A percentile compares a stretch with the other conserved stretches of the same genome.
phyloP scores from a whole-genome alignment of 257 asterid genomes.

The Solanum tarijense region DNA sequence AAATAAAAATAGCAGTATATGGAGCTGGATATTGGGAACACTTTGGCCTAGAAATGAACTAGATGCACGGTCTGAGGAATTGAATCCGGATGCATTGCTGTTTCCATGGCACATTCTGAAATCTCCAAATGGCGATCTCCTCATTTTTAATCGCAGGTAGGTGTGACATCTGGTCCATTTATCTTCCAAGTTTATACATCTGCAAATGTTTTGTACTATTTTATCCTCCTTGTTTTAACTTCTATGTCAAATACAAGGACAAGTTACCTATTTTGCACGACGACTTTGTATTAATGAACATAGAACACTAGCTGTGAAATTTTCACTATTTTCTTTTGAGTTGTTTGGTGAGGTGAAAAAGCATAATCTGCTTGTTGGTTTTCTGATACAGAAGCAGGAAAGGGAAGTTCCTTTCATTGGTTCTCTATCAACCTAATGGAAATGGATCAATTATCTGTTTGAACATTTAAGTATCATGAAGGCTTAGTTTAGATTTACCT shows the following conservation, averaged over 20 bases:
- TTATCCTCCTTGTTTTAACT: background rate
- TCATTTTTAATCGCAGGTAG: conserved; percentile 68
- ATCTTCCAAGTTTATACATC: background rate
- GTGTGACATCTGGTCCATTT: background rate
- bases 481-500: background rate
- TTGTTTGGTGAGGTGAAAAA: background rate
- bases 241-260: background rate
- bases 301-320: background rate
- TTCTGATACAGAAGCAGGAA: background rate
- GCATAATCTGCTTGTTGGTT: background rate
- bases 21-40: conserved; percentile 62
- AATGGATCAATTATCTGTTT: background rate
- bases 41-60: conserved; percentile 30
- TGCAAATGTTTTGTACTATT: background rate
- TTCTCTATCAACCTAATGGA: background rate
- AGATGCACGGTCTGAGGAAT: conserved; percentile 30
- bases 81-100: conserved; percentile 41
- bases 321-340: background rate
- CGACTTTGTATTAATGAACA: background rate
- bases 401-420: background rate
- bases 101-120: conserved; percentile 88
- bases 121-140: conserved; percentile 39
- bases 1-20: conserved; percentile 30
- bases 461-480: background rate
- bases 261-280: background rate